Conservation (phyloP, 169 alveolate genomes). For the Cystoisospora suis region DNA sequence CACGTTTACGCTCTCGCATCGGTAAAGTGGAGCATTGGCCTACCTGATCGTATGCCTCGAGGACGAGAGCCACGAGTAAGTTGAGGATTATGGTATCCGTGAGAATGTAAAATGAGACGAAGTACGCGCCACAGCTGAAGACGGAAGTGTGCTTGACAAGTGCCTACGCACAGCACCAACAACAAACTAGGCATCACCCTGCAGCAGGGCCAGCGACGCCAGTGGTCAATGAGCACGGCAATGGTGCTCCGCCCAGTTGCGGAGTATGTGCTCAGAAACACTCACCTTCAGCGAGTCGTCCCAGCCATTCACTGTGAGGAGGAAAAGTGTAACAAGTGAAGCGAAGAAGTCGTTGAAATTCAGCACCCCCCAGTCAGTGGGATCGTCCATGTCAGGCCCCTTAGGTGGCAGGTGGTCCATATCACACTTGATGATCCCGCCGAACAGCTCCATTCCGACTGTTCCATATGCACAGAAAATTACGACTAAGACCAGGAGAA, state of each 20-base stretch:
- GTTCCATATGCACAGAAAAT: constrained; percentile 59
- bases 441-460: constrained; percentile 63
- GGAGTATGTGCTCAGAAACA: neutral
- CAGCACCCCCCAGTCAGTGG: constrained; percentile 47
- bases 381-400: constrained; percentile 44
- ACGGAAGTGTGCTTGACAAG: constrained; percentile 44
- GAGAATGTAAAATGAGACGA: constrained; percentile 37
- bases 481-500: constrained; percentile 39
- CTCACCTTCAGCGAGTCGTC: constrained; percentile 58
- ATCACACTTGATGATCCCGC: constrained; percentile 60
- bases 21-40: neutral
- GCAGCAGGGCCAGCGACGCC: no score
- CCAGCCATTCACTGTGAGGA: constrained; percentile 63
- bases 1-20: neutral
- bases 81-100: constrained; percentile 53
- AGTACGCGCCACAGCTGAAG: constrained; percentile 52
- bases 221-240: neutral
- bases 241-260: neutral
- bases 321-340: constrained; percentile 53
- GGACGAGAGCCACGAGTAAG: constrained; percentile 43
- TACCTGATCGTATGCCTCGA: constrained; percentile 55
- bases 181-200: neutral
- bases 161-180: constrained; percentile 22
- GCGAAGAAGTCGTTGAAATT: constrained; percentile 64
- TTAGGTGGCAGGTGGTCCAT: constrained; percentile 1